Evolutionary conservation across 1,284 basidiomycete species (phyloP), one percentile per base, ranked within the genome.

Genomic region (Anthracocystis walkeri): DNA sequence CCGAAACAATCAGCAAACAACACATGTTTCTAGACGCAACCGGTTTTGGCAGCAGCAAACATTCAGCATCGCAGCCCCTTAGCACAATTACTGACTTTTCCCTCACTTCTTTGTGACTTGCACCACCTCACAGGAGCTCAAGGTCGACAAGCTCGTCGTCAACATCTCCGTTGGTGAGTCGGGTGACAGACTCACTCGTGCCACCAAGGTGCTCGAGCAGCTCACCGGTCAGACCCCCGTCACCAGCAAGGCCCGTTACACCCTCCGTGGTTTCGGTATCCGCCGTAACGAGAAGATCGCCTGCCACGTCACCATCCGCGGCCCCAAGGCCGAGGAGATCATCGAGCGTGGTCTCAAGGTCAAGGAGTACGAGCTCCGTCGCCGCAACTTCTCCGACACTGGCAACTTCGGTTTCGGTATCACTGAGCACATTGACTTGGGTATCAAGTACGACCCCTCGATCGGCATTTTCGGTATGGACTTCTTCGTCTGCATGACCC

Each of bases 241-340:
- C 83, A 97, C 96, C 84, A 97, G 94, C 87, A 99, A 98, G 90
- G 96, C 96, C 76, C 94, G 96, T 83, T 99, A 97, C 93, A 99
- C 97, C 84, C 94, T 99, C 88, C 95, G 96, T 85, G 93, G 93
- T 66, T 99, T 99, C 89, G 93, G 94, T 87, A 99, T 99, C 89
- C 93, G 97, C 87, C 93, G 96, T 89, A 99, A 99, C 90, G 97
- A 99, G 89, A 98, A 99, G 91, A 99, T 99, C 86, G 97, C 97
- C 63, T 93, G 93, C 83, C 96, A 99, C 89, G 96, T 99, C 86
- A 99, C 96, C 86, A 97, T 99, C 88, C 94, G 96, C 81, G 96
- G 96, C 55, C 96, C 96, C 84, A 99, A 99, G 89, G 96, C 96
- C 58, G 96, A 99, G 90, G 96, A 99, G 88, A 98, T 86, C 87